These are phyloP conservation scores for Omphalea diandra DNA, from an alignment of 441 rosid genomes.

Conservation along the genomic window DNA sequence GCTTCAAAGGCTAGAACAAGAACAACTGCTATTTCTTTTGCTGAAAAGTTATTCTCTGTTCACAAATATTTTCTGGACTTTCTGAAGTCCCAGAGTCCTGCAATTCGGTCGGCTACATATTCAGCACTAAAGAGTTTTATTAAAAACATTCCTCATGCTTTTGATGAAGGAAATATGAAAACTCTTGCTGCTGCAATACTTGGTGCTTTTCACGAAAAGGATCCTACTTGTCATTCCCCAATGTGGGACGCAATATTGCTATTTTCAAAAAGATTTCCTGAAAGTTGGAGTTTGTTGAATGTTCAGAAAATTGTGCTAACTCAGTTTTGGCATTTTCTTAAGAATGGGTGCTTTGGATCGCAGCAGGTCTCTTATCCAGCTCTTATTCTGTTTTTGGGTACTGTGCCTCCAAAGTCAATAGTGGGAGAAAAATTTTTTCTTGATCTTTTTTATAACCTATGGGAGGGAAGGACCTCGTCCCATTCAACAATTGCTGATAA, in stretches of 20 bases:
- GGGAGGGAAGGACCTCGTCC: constrained; percentile 74
- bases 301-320: constrained; percentile 65
- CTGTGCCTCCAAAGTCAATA: constrained; percentile 58
- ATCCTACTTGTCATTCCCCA: constrained; percentile 79
- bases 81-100: constrained; percentile 68
- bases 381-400: constrained; percentile 63
- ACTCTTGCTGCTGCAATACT: constrained; percentile 66
- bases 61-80: constrained; percentile 76
- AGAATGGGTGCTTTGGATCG: constrained; percentile 87
- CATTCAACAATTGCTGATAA: constrained; percentile 49
- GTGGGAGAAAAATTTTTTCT: constrained; percentile 65
- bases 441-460: constrained; percentile 68
- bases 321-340: constrained; percentile 75
- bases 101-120: constrained; percentile 79
- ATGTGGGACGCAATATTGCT: constrained; percentile 91
- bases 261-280: constrained; percentile 74
- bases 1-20: constrained; percentile 74
- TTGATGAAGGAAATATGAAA: constrained; percentile 64
- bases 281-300: constrained; percentile 69
- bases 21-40: constrained; percentile 58
- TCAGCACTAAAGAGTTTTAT: constrained; percentile 66
- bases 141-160: constrained; percentile 67
- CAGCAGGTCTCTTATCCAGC: constrained; percentile 92
- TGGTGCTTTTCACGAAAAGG: constrained; percentile 87
- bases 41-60: constrained; percentile 70